A percentile compares a stretch with the other conserved stretches of the same genome.
These are phyloP conservation scores for Atkinsonella texensis DNA, from an alignment of 2,329 filamentous ascomycete genomes.

Conservation along the genomic window DNA sequence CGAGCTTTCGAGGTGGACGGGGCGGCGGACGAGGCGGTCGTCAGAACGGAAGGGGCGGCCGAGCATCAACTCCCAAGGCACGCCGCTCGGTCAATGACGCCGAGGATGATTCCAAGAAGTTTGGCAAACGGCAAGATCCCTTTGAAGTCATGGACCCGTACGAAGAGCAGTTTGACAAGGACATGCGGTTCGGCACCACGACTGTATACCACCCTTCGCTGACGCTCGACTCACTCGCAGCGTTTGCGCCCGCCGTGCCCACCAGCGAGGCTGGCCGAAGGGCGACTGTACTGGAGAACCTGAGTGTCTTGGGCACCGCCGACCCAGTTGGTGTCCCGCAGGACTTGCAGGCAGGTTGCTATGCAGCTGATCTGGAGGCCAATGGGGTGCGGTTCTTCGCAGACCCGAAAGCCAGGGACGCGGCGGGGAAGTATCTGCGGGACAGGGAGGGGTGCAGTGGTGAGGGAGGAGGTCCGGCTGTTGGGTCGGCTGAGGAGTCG, in stretches of 20 bases:
- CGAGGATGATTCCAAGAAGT: slow-evolving; percentile 11
- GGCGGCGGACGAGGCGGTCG: slow-evolving; percentile 11
- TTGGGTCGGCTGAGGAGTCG: slow-evolving; percentile 19
- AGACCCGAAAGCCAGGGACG: slow-evolving; percentile 16
- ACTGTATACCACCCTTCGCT: slow-evolving; percentile 22
- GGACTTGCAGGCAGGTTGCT: slow-evolving; percentile 17
- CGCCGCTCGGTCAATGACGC: slow-evolving; percentile 14
- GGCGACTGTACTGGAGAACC: slow-evolving; percentile 23
- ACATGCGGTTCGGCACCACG: slow-evolving; percentile 22
- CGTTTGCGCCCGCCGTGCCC: slow-evolving; percentile 19
- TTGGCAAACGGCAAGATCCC: slow-evolving; percentile 12
- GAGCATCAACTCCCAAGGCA: slow-evolving; percentile 9
- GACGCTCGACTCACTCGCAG: slow-evolving; percentile 19
- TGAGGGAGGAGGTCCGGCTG: slow-evolving; percentile 13
- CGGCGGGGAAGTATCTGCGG: slow-evolving; percentile 20
- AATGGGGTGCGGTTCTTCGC: slow-evolving; percentile 21
- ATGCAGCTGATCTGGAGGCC: slow-evolving; percentile 19
- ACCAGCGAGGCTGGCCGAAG: slow-evolving; percentile 16
- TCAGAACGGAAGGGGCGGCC: slow-evolving; percentile 8
- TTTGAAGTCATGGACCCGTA: slow-evolving; percentile 19
- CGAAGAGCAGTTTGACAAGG: slow-evolving; percentile 23
- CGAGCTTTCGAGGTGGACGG: slow-evolving; percentile 7
- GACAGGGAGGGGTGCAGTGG: slow-evolving; percentile 7
- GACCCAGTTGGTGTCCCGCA: slow-evolving; percentile 21
- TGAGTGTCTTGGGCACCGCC: slow-evolving; percentile 23